Evolutionary conservation across 225 moss, liverwort and hornwort species (phyloP), one percentile per base, ranked within the genome.

Genomic region (Sphagnum contortum): DNA sequence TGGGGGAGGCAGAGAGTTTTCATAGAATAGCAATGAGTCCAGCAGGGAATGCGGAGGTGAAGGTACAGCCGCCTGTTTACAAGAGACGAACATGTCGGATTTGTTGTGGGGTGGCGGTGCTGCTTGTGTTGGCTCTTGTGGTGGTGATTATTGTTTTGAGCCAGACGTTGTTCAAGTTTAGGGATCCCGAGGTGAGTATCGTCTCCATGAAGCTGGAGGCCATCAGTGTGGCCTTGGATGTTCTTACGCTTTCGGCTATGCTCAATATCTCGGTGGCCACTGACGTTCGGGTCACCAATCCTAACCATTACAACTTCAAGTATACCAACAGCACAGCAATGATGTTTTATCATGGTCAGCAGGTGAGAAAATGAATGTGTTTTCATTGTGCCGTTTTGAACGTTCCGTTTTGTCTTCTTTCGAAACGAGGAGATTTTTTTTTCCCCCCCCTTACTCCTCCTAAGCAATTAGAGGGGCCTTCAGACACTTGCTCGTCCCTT

Each of bases 151-250:
- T 80, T 3, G 74, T 57, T 8, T 29, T 83, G 47, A 77, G 77
- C 49, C 80, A 77, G 55, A 83, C 83, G 4, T 50, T 83, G 6
- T 83, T 83, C 70, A 83, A 83, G 70, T 83, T 83, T 50, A 76
- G 72, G 47, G 77, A 83, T 44, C 83, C 83, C 5, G 69, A 58
- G 48, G 7, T 80, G 0, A 6, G 74, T 0, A 3, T 83, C 59
- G 59, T 47, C 9, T 9, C 80, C 1, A 4, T 75, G 50, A 80
- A 57, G 65, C 66, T 83, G 46, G 80, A 83, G 72, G 72, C 59
- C 45, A 14, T 83, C 3, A 64, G 72, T 5, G 58, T 77, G 9
- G 68, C 45, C 4, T 60, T 83, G 45, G 70, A 83, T 60, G 0
- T 77, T 29, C 44, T 65, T 8, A 45, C 70, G 6, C 45, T 83